Evolutionary conservation across 768 basidiomycete genomes (phyloP).

Genomic region (Lentinus tigrinus): DNA sequence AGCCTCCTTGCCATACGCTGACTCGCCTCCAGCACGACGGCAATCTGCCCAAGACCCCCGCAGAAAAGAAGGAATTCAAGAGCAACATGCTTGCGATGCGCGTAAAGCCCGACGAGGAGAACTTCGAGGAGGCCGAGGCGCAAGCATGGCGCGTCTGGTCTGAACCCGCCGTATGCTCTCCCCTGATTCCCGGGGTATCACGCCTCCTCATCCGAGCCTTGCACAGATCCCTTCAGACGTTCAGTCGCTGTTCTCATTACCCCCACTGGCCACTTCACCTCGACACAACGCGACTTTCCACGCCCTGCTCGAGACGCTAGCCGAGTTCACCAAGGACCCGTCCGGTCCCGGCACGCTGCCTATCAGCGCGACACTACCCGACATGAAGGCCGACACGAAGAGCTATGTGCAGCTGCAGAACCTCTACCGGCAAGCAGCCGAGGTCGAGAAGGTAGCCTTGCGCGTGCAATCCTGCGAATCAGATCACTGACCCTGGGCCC

Average conservation of each 20-base stretch:
- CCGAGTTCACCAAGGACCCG: conserved; percentile 55
- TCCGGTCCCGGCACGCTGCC: conserved; percentile 61
- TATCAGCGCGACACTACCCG: conserved; percentile 83
- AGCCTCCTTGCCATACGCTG: background rate
- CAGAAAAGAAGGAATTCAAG: conserved; percentile 82
- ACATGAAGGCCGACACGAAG: conserved; percentile 91
- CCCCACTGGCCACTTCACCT: conserved; percentile 49
- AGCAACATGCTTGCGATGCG: conserved; percentile 58
- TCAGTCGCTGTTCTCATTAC: conserved; percentile 59
- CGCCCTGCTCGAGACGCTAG: conserved; percentile 73
- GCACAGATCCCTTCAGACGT: conserved; percentile 70
- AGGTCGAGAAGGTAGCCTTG: conserved; percentile 56
- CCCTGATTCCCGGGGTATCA: background rate
- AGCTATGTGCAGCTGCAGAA: conserved; percentile 84
- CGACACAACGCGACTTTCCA: conserved; percentile 55
- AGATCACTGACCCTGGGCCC: background rate
- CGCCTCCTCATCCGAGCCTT: background rate
- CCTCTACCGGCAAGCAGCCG: conserved; percentile 78
- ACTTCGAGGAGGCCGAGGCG: conserved; percentile 91
- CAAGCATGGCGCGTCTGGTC: conserved; percentile 86
- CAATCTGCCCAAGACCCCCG: conserved; percentile 47
- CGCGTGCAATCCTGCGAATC: background rate
- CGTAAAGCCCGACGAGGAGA: conserved; percentile 87
- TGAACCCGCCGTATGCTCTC: conserved; percentile 40
- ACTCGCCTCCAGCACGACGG: conserved; percentile 58